These are phyloP conservation scores for Aleurites moluccanus DNA, from an alignment of 441 rosid genomes.

Conservation along the genomic window DNA sequence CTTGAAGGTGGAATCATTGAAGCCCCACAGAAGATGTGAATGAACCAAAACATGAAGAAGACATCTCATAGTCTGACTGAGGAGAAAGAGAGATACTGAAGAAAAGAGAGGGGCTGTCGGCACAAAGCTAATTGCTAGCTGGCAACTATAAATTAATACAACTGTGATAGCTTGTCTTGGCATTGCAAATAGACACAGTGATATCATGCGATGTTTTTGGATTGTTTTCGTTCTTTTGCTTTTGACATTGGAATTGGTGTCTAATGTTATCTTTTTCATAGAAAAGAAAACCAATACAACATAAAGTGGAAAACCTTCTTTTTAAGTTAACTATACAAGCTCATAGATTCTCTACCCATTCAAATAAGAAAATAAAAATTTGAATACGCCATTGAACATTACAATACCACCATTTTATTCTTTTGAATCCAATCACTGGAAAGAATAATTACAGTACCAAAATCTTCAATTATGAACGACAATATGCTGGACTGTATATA, in stretches of 20 bases:
- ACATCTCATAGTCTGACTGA: too few species aligned
- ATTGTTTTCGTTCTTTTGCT: too few species aligned
- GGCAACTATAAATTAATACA: constrained; percentile 21
- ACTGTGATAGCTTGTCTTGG: neutral
- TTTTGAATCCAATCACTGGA: neutral
- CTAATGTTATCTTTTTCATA: too few species aligned
- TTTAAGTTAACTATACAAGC: neutral
- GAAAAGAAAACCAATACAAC: neutral
- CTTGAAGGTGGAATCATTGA: neutral
- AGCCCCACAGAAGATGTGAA: too few species aligned
- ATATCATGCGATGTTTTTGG: too few species aligned
- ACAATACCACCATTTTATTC: neutral
- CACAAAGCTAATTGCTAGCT: constrained; percentile 17
- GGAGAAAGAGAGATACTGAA: neutral
- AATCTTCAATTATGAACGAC: neutral
- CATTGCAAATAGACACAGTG: neutral
- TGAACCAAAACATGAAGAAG: too few species aligned
- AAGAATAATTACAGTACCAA: constrained; percentile 18
- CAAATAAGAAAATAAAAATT: too few species aligned
- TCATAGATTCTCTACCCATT: neutral
- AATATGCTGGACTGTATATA: neutral
- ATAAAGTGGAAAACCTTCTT: neutral
- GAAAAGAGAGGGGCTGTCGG: constrained; percentile 13
- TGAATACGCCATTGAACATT: neutral
- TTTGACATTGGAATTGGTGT: neutral